Conservation (phyloP, 495 filamentous ascomycete species). For the Aspergillus ostianus region DNA sequence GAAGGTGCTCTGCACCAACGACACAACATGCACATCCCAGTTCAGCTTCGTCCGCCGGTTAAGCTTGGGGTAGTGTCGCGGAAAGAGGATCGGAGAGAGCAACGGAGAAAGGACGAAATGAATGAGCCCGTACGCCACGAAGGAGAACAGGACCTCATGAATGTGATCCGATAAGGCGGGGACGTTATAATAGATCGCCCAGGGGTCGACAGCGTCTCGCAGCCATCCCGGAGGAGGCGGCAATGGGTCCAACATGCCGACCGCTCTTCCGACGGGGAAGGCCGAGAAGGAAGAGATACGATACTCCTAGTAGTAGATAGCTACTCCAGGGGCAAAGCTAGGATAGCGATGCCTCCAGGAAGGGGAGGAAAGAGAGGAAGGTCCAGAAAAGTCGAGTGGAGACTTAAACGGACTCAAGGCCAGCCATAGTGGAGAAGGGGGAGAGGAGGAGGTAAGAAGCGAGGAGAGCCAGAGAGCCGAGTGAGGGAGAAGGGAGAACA, state of each 20-base stretch:
- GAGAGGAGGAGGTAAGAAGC: neutral
- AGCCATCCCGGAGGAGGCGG: constrained; percentile 46
- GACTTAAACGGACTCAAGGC: constrained; percentile 5
- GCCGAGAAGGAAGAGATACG: constrained; percentile 1
- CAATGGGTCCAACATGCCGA: constrained; percentile 51
- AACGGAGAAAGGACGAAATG: constrained; percentile 70
- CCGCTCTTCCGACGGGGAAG: constrained; percentile 10
- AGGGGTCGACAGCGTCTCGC: constrained; percentile 38
- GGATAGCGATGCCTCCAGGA: neutral
- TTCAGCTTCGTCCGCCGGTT: constrained; percentile 70
- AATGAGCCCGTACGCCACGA: constrained; percentile 73
- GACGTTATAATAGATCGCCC: constrained; percentile 53
- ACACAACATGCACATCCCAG: constrained; percentile 97
- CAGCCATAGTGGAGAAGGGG: constrained; percentile 7
- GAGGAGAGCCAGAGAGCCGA: neutral
- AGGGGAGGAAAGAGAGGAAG: neutral
- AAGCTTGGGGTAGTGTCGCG: constrained; percentile 67
- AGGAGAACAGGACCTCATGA: constrained; percentile 81
- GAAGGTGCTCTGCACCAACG: constrained; percentile 78
- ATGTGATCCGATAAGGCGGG: constrained; percentile 77
- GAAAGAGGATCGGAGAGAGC: constrained; percentile 67
- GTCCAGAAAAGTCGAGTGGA: constrained; percentile 1
- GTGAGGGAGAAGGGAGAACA: neutral
- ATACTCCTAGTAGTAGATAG: neutral
- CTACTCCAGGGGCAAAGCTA: neutral